Conservation (phyloP, 2,329 filamentous ascomycete species). For the Colletotrichum sp. region DNA sequence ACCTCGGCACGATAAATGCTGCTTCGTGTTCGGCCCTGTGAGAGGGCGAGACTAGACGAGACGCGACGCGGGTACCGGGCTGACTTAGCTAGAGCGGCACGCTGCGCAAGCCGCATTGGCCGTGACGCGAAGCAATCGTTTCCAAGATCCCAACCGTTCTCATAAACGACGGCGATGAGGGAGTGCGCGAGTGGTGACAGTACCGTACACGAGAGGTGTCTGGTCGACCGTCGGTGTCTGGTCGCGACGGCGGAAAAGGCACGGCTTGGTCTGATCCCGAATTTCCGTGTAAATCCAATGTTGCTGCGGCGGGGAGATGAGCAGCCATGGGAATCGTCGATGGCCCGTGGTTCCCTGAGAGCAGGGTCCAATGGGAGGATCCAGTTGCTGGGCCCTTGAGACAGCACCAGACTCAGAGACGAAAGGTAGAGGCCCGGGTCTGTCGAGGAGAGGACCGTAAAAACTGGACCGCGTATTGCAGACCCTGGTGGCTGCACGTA, state of each 20-base stretch:
- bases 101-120: not conserved
- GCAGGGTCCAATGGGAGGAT: not conserved
- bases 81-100: not conserved
- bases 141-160: not conserved
- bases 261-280: not conserved
- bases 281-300: not conserved
- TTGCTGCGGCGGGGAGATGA: not conserved
- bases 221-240: not conserved
- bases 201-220: not conserved
- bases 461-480: not conserved
- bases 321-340: not conserved
- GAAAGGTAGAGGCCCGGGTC: not conserved
- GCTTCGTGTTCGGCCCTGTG: not conserved
- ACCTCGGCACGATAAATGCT: not conserved
- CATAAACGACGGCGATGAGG: not conserved
- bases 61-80: not conserved
- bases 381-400: not conserved
- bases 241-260: not conserved
- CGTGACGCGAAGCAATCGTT: not conserved
- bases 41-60: not conserved
- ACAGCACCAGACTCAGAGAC: not conserved
- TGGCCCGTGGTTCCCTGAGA: not conserved
- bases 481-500: not conserved
- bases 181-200: not conserved
- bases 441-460: not conserved